Evolutionary conservation across 2,329 filamentous ascomycete genomes (phyloP), one percentile per base, ranked within the genome.

Genomic region (Aphanocladium album): DNA sequence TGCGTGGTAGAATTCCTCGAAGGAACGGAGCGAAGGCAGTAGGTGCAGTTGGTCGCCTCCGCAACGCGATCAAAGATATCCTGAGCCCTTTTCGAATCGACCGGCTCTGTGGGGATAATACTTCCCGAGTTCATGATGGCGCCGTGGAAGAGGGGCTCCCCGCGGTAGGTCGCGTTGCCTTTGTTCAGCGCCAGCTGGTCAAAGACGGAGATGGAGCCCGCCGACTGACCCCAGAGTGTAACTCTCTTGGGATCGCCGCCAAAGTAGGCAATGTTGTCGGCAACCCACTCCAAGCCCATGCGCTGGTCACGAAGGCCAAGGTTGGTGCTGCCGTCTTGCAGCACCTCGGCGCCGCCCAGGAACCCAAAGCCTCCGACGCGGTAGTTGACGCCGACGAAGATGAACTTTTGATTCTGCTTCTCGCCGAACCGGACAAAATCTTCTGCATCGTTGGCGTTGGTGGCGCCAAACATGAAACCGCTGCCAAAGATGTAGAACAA

Each of bases 321-420:
- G 12, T 35, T 35, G 6, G 33, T 35, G 6, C 33, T 6, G 33
- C 6, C 33, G 33, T 35, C 12, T 12, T 35, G 33, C 2, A 81
- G 70, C 27, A 87, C 74, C 66, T 87, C 83, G 50, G 77, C 77
- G 1, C 84, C 84, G 0, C 80, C 77, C 62, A 88, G 65, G 69
- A 87, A 88, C 0, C 85, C 86, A 64, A 87, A 88, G 0, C 80
- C 83, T 12, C 81, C 81, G 1, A 86, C 73, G 1, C 84, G 82
- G 71, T 89, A 88, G 69, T 88, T 89, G 63, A 88, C 81, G 0
- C 81, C 78, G 0, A 89, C 86, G 52, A 84, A 85, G 46, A 90
- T 74, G 57, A 89, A 79, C 0, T 83, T 81, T 67, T 87, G 82
- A 33, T 77, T 76, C 49, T 80, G 65, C 9, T 69, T 59, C 59